These are phyloP conservation scores for Pseudocercospora eumusae DNA, from an alignment of 2,329 filamentous ascomycete genomes.

Conservation along the genomic window DNA sequence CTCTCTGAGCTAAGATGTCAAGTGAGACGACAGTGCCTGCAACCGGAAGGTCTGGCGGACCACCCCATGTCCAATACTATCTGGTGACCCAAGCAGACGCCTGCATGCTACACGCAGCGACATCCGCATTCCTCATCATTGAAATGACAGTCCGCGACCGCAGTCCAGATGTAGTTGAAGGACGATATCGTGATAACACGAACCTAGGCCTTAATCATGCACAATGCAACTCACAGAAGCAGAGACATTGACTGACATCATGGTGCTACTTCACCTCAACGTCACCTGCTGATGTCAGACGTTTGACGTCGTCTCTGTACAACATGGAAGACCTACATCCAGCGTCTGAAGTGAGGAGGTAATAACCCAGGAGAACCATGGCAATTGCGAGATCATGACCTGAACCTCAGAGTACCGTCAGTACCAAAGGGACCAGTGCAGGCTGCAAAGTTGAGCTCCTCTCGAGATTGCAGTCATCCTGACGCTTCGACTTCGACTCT, in stretches of 20 bases:
- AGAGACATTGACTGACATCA: neutral
- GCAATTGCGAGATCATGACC: neutral
- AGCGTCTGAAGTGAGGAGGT: neutral
- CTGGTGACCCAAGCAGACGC: neutral
- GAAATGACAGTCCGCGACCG: neutral
- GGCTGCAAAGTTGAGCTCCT: neutral
- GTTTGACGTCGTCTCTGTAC: neutral
- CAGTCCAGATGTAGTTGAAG: neutral
- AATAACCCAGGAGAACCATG: neutral
- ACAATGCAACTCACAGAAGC: neutral
- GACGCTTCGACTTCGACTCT: neutral
- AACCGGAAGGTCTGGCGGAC: neutral
- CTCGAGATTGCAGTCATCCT: neutral
- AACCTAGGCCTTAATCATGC: neutral
- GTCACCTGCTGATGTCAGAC: slow-evolving; percentile 3
- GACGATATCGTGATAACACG: neutral
- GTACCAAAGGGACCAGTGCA: neutral
- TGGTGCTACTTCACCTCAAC: neutral
- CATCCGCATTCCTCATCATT: neutral
- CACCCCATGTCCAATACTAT: neutral
- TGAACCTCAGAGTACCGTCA: neutral
- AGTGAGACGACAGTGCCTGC: neutral
- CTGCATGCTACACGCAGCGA: neutral
- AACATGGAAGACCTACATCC: neutral
- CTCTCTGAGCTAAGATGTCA: neutral